phyloP scores from a whole-genome alignment of 2,329 filamentous ascomycete species.

The Penicillium rolfsii region DNA sequence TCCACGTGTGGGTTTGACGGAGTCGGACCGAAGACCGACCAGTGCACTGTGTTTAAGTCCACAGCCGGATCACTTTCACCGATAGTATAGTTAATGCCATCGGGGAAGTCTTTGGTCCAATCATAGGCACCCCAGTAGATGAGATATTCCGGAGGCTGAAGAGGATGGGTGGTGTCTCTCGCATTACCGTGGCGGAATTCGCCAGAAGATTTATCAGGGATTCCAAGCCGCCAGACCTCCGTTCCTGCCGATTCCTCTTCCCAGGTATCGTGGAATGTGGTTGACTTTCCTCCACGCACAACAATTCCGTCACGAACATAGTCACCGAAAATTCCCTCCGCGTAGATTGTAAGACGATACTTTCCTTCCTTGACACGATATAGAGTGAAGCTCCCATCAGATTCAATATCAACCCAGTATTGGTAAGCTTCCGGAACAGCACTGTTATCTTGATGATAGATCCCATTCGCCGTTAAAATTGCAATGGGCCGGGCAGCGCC shows the following conservation, averaged over 20 bases:
- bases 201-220: constrained; percentile 63
- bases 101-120: constrained; percentile 62
- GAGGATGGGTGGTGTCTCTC: constrained; percentile 52
- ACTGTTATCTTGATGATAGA: constrained; percentile 64
- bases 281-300: constrained; percentile 49
- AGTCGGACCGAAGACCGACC: constrained; percentile 62
- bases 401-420: constrained; percentile 62
- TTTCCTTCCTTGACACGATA: constrained; percentile 59
- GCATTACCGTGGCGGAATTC: constrained; percentile 64
- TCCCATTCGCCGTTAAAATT: constrained; percentile 56
- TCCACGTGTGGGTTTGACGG: constrained; percentile 48
- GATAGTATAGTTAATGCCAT: constrained; percentile 61
- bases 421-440: constrained; percentile 60
- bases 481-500: constrained; percentile 58
- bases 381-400: constrained; percentile 55
- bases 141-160: constrained; percentile 60
- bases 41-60: constrained; percentile 68
- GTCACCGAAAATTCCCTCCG: constrained; percentile 64
- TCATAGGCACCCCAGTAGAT: constrained; percentile 66
- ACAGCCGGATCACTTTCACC: constrained; percentile 54
- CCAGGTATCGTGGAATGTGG: constrained; percentile 51
- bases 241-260: constrained; percentile 58
- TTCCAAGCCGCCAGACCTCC: constrained; percentile 66
- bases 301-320: constrained; percentile 57
- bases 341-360: constrained; percentile 67